Base-by-base conservation (phyloP, 2,329 filamentous ascomycete species). In the Epichloe sp. region DNA sequence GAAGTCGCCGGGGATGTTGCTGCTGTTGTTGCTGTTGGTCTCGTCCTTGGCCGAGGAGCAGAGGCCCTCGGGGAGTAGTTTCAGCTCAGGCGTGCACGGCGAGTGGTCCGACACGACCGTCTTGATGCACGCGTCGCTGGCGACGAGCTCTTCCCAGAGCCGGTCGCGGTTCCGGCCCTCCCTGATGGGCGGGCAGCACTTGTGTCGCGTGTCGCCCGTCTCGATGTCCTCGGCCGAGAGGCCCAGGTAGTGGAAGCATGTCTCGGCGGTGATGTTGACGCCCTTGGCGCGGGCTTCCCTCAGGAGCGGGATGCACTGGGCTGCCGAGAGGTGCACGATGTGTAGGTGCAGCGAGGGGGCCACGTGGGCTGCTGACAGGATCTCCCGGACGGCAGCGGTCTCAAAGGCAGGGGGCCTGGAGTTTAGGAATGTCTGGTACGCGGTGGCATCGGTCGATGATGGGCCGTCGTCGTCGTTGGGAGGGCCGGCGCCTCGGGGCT, bases 41-140 rank as follows among this genome's bases (percentile, higher is more conserved):
- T 15, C 44, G 41, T 42, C 31, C 4, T 41, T 26, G 19, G 19
- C 19, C 19, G 19, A 21, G 19, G 19, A 21, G 19, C 19, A 21
- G 19, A 21, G 19, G 19, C 19, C 19, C 1, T 75, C 67, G 0
- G 91, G 90, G 0, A 96, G 78, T 17, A 95, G 78, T 68, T 98
- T 98, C 50, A 98, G 77, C 63, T 95, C 83, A 0, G 93, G 91
- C 3, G 93, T 97, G 73, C 93, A 97, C 5, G 93, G 93, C 5
- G 88, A 95, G 73, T 98, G 93, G 64, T 97, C 93, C 0, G 86
- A 94, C 2, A 98, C 93, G 34, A 98, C 79, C 0, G 93, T 97
- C 62, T 82, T 79, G 66, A 98, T 90, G 57, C 94, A 88, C 10
- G 88, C 88, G 60, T 90, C 82, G 0, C 71, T 58, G 7, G 75